phyloP scores from a whole-genome alignment of 345 rosid genomes.

The Nephelium lappaceum region DNA sequence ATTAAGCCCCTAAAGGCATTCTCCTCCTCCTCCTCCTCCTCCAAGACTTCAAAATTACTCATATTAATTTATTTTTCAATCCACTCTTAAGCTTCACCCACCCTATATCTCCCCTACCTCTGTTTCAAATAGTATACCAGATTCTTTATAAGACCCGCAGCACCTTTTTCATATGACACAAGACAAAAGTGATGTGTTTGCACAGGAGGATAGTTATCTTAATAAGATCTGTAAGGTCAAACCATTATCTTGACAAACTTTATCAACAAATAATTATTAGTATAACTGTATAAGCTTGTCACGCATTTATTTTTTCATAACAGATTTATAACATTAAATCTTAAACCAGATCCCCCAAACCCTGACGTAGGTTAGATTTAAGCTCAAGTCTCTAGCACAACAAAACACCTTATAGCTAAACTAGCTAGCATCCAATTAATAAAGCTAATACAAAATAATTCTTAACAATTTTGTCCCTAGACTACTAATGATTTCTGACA shows the following conservation, averaged over 20 bases:
- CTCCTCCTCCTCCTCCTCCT: not conserved
- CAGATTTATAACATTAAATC: not conserved
- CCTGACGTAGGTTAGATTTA: not conserved
- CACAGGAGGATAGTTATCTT: not conserved
- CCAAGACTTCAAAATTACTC: not conserved
- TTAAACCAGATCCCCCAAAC: not conserved
- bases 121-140: not conserved
- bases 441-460: not conserved
- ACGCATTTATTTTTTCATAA: not conserved
- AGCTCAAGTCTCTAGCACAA: not conserved
- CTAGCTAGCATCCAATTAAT: not conserved
- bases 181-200: not conserved
- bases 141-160: not conserved
- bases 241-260: not conserved
- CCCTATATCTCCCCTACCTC: not conserved
- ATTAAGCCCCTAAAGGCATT: conserved; percentile 2
- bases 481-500: not conserved
- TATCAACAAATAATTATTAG: not conserved
- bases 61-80: not conserved
- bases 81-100: not conserved
- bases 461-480: not conserved
- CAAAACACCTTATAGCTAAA: not conserved
- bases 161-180: not conserved
- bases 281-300: not conserved
- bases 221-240: not conserved